Percentiles rank a stretch among this genome's conserved stretches.
phyloP scores from a whole-genome alignment of 805 yeast species.

The Candida morakotiae region DNA sequence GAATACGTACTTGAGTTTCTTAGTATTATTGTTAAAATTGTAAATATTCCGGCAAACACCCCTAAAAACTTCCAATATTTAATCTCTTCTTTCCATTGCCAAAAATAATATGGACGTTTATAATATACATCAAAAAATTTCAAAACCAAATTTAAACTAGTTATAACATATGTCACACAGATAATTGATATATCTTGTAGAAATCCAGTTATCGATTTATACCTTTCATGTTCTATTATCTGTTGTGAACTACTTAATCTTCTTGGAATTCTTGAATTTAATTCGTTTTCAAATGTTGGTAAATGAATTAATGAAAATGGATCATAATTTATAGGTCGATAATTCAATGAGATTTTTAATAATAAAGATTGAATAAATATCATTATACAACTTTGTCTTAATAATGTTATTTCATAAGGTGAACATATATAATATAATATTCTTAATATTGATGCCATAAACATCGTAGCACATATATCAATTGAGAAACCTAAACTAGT shows the following conservation, averaged over 20 bases:
- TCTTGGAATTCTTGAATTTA: conserved; percentile 19
- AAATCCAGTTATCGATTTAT: background rate
- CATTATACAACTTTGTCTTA: conserved; percentile 83
- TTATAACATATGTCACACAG: background rate
- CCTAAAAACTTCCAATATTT: conserved; percentile 62
- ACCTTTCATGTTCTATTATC: conserved; percentile 12
- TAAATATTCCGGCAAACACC: conserved; percentile 39
- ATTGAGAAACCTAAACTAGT: conserved; percentile 79
- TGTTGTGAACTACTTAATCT: conserved; percentile 12
- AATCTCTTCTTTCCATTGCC: conserved; percentile 77
- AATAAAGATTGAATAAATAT: conserved; percentile 69
- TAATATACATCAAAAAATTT: conserved; percentile 65
- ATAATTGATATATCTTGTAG: conserved; percentile 7
- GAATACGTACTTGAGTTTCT: conserved; percentile 35
- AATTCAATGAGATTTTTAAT: conserved; percentile 57
- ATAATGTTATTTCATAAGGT: conserved; percentile 76
- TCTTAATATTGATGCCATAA: conserved; percentile 68
- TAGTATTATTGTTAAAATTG: conserved; percentile 38
- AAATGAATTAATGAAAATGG: conserved; percentile 27
- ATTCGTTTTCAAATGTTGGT: conserved; percentile 26
- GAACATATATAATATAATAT: conserved; percentile 73
- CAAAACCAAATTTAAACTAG: conserved; percentile 27
- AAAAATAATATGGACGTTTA: conserved; percentile 61
- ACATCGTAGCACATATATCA: conserved; percentile 92
- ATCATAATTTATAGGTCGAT: conserved; percentile 40